These are phyloP conservation scores for Angomonas deanei DNA, from an alignment of 208 protist species.

Conservation along the genomic window DNA sequence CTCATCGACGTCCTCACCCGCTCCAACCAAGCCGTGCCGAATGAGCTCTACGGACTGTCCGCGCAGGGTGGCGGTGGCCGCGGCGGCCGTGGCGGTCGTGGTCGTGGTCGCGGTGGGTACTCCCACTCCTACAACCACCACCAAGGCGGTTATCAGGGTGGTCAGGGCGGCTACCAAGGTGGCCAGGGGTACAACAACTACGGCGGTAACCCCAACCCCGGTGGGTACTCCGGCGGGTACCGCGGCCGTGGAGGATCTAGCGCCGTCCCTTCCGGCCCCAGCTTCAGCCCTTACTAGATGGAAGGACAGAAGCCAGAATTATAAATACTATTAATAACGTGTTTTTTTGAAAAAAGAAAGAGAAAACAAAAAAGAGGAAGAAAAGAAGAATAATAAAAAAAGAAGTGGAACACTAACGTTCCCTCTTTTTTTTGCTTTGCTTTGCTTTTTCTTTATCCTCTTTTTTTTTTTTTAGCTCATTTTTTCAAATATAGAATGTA, in stretches of 20 bases:
- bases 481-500: background rate
- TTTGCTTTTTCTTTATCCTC: background rate
- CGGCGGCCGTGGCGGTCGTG: constrained; percentile 20
- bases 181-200: background rate
- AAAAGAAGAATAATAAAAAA: background rate
- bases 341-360: too few relatives aligned
- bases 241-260: constrained; percentile 8
- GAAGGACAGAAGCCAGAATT: background rate
- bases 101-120: constrained; percentile 10
- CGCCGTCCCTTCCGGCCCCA: constrained; percentile 11
- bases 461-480: background rate
- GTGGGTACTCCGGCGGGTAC: background rate
- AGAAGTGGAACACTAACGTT: background rate
- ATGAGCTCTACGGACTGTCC: constrained; percentile 54
- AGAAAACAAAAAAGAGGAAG: constrained; percentile 1
- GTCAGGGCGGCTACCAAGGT: constrained; percentile 8
- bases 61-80: constrained; percentile 7
- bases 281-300: constrained; percentile 40
- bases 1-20: constrained; percentile 63
- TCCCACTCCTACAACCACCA: background rate
- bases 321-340: too few relatives aligned
- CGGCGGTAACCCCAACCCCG: constrained; percentile 9
- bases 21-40: constrained; percentile 59
- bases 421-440: background rate
- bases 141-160: background rate